Conservation (phyloP, 2,329 filamentous ascomycete species). For the Pseudogymnoascus sp. region DNA sequence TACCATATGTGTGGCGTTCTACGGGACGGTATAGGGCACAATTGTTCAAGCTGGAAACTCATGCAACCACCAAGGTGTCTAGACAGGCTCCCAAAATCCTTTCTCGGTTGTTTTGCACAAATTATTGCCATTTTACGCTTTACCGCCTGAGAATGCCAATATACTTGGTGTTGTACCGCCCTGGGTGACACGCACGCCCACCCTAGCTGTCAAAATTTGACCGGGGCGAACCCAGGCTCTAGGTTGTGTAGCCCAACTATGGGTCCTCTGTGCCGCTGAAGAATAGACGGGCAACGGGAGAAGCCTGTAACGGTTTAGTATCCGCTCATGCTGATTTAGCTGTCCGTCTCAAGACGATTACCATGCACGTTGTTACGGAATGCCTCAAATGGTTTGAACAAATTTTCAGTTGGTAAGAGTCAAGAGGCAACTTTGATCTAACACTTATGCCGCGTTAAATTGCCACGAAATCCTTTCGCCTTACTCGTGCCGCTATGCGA, state of each 20-base stretch:
- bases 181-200: neutral
- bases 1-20: neutral
- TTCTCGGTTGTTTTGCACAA: neutral
- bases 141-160: neutral
- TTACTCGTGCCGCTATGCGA: neutral
- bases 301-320: neutral
- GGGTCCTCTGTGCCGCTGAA: neutral
- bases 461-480: neutral
- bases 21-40: neutral
- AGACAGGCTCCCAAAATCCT: neutral
- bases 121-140: neutral
- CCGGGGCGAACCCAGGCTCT: neutral
- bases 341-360: neutral
- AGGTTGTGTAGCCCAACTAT: neutral
- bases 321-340: neutral
- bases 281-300: neutral
- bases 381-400: neutral
- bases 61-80: neutral
- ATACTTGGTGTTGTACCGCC: slow-evolving; percentile 4
- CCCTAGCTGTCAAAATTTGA: neutral
- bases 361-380: neutral
- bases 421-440: neutral
- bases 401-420: neutral
- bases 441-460: neutral
- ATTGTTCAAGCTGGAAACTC: neutral